A percentile compares a stretch with the other conserved stretches of the same genome.
phyloP scores from a whole-genome alignment of 148 eudicot genomes.

The Rhododendron mucronatum region DNA sequence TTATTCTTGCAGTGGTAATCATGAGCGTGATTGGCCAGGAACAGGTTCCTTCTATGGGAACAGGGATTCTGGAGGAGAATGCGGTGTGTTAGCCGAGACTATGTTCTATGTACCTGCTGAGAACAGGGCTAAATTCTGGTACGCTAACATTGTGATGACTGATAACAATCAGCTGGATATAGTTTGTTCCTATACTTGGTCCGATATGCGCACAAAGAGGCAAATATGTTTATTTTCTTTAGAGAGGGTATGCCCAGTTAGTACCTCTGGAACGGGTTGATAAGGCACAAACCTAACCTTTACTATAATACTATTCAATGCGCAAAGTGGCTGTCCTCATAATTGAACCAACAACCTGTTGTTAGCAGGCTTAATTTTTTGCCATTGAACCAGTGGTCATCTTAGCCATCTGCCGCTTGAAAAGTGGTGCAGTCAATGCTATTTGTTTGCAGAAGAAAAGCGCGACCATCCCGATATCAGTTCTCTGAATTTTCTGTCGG shows the following conservation, averaged over 20 bases:
- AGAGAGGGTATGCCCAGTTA: background rate
- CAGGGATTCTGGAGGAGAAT: conserved; percentile 86
- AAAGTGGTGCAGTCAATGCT: background rate
- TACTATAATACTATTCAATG: background rate
- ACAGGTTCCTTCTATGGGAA: conserved; percentile 68
- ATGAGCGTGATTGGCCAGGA: conserved; percentile 86
- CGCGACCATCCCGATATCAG: background rate
- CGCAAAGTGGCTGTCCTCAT: background rate
- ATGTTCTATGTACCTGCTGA: conserved; percentile 82
- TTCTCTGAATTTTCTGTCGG: background rate
- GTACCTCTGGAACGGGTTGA: background rate
- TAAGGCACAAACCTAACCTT: background rate
- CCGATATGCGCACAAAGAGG: background rate
- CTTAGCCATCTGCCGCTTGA: background rate
- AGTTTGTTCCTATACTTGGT: background rate
- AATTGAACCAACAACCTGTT: background rate
- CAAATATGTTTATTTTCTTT: background rate
- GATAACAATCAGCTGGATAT: background rate
- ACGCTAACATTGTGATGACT: conserved; percentile 5
- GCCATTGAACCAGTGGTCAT: background rate
- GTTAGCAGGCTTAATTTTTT: background rate
- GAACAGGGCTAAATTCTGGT: conserved; percentile 80
- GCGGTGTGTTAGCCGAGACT: conserved; percentile 72
- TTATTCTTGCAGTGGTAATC: conserved; percentile 60
- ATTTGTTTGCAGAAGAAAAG: background rate